Evolutionary conservation across 139 green algal species (phyloP), one percentile per base, ranked within the genome.

Genomic region (Chlamydomonas schloesseri): DNA sequence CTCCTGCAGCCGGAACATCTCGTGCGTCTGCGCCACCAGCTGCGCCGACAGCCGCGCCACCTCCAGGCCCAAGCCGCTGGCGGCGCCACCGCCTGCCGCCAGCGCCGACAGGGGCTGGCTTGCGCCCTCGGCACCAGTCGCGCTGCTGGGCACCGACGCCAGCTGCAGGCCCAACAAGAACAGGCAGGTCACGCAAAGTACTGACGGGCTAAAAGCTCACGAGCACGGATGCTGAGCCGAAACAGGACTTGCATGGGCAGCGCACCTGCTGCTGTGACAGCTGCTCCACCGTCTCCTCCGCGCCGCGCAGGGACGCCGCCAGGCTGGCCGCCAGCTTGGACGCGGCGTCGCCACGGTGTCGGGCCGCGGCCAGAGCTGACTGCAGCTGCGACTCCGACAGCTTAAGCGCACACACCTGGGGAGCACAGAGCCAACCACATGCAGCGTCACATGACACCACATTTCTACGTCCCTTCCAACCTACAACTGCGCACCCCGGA

Each of bases 351-450:
- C 70, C 82, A 1, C 78, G 81, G 31, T 87, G 80, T 69, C 90
- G 82, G 33, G 91, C 88, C 33, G 92, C 87, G 34, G 92, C 89
- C 36, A 94, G 84, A 0, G 86, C 79, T 33, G 89, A 83, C 55
- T 90, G 86, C 37, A 95, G 83, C 55, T 89, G 87, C 2, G 86
- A 88, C 74, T 96, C 91, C 0, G 84, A 86, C 34, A 94, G 81
- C 87, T 96, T 96, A 20, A 94, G 69, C 5, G 74, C 90, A 60
- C 92, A 95, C 21, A 93, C 87, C 91, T 95, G 77, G 73, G 74
- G 10, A 55, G 9, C 36, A n/a, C 33, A 50, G 26, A 28, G 5
- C 9, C n/a, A n/a, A n/a, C n/a, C n/a, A n/a, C n/a, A n/a, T n/a
- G n/a, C n/a, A n/a, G n/a, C n/a, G n/a, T n/a, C n/a, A n/a, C n/a